Base-by-base conservation (phyloP, 257 asterid genomes). In the Coffea canephora region DNA sequence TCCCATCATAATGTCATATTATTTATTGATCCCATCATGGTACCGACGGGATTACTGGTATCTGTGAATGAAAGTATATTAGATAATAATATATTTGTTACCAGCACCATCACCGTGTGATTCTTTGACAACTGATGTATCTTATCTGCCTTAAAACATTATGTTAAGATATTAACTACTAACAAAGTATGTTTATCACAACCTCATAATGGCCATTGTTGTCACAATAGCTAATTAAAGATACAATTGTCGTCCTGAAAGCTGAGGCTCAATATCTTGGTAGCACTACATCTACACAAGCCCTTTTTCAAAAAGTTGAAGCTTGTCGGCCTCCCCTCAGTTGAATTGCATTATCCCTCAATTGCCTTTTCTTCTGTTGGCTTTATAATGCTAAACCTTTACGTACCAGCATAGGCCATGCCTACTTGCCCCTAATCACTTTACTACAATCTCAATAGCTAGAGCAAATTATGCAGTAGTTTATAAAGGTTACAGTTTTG, bases 261-360 rank as follows among this genome's bases (percentile, higher is more conserved):
- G 86, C 73, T 62, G 61, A 66, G 69, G 71, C 64, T 73, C 59
- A 74, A 73, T 77, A 68, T 80, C 80, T 77, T 81, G 82, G 34
- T 31, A 31, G 34, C 27, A 76, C 25, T 73, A 74, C 78, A 77
- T 71, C 79, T 82, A 36, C 61, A 71, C 19, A 36, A 74, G 11
- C 61, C 71, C 78, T 74, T 74, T 80, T 74, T 49, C 79, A 45
- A 74, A 81, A 84, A 84, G 87, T 79, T 69, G 82, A 77, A 81
- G 81, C 75, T 84, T 81, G 83, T 84, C 85, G 57, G 65, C 76
- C 79, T 52, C 73, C 62, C 73, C 70, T 21, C 16, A 66, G 66
- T 73, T 67, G 55, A 41, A 80, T 39, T 57, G 59, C 41, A 43
- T 23, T 66, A 66, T 80, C 46, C 73, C n/a, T 52, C 46, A 12